Evolutionary conservation across 371 early-diverging fungal species (phyloP), one percentile per base, ranked within the genome.

Genomic region (Actinomortierella wolfii): DNA sequence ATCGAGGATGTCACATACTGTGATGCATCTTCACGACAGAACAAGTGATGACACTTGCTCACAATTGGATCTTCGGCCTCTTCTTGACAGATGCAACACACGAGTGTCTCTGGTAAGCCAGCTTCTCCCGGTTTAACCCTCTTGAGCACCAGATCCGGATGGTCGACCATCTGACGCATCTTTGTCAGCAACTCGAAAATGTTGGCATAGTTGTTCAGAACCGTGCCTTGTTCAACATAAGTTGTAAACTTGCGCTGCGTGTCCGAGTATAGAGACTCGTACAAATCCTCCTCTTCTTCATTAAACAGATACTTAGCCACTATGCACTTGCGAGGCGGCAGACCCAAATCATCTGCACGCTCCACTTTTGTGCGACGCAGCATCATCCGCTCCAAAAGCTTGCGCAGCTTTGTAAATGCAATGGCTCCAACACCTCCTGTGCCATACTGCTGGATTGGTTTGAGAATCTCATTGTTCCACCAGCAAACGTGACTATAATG

Each of bases 391-490:
- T 93, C 93, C n/a, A 97, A 81, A 23, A 98, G 76, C 39, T 79
- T 58, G 1, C 88, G 76, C 3, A 98, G 83, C 69, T 95, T 95
- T 4, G 78, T 57, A 70, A 96, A 92, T 0, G 94, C 92, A 8
- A 64, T 61, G 24, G 78, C 78, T 47, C 97, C 95, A 23, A 81
- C 78, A 2, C 88, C 92, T 1, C 68, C 59, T 3, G 90, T 79
- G 7, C 94, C 93, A 68, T 83, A 82, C 14, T 68, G 76, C 76
- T 96, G 97, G 53, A 98, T 97, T 3, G 98, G 98, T 64, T 93
- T 94, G 20, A 96, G 74, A 11, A 98, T 90, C 57, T 95, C 95
- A 51, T 86, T 79, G 78, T 98, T 98, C 99, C 99, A 98, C 94
- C 94, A 97, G 58, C 95, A 94, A 18, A 90, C 87, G 76, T 97